Base-by-base conservation (phyloP, 2,329 filamentous ascomycete genomes). In the Xylaria multiplex region DNA sequence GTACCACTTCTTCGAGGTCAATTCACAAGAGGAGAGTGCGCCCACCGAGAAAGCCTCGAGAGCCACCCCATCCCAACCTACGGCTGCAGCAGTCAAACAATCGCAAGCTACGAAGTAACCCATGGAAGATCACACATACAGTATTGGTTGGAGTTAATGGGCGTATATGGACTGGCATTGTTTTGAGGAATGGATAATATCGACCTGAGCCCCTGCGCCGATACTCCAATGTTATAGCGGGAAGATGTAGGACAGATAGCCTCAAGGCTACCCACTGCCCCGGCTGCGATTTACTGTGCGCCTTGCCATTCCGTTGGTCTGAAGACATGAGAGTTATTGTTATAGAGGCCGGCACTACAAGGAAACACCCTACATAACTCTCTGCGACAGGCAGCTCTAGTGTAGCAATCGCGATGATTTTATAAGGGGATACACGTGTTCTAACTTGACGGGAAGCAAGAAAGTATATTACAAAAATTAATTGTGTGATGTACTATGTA, bases 1-100 rank as follows among this genome's bases (percentile, higher is more conserved):
- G 32, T 98, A 99, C 81, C 93, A 98, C 80, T 98, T 96, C 82
- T 89, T 99, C 75, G 95, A 98, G 79, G 88, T 97, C 83, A 98
- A 99, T 77, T 88, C 93, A n/a, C 84, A 73, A 64, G 77, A 79
- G 14, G 69, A 73, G 24, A 69, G 66, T 52, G 62, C 70, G 24
- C 70, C 72, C 49, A 65, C 69, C 53, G 69, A 76, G 54, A 75
- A 77, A 58, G 67, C 72, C 14, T 61, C 70, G 54, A 75, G 76
- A 63, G 71, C 76, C 40, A 75, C 71, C 48, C 70, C 72, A 7
- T 68, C 74, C 19, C 71, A 73, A 65, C 65, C 70, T 67, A 46
- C 71, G 19, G 42, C 71, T 55, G 64, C 73, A 2, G 68, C 69
- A 14, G 69, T 69, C 60, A 77, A 77, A 59, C 67, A 70, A 62